Evolutionary conservation across 768 basidiomycete genomes (phyloP).

Genomic region (Pleurotus djamor): DNA sequence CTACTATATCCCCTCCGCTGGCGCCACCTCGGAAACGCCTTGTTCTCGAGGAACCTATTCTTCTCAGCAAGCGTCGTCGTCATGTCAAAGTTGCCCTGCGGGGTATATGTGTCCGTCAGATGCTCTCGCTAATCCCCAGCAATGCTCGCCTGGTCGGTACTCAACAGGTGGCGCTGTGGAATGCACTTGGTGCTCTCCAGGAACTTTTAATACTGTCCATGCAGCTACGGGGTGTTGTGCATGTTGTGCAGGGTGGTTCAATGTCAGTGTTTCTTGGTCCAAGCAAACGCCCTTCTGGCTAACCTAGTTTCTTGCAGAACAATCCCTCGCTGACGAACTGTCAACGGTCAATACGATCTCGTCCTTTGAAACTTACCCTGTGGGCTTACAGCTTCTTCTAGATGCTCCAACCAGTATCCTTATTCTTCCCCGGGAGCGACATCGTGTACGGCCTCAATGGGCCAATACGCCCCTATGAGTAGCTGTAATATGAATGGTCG

Average conservation of each 20-base stretch:
- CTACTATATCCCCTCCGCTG: conserved; percentile 16
- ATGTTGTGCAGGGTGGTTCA: conserved; percentile 24
- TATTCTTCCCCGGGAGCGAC: conserved; percentile 21
- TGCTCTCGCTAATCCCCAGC: conserved; percentile 15
- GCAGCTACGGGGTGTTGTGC: conserved; percentile 21
- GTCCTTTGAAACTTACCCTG: too few species aligned
- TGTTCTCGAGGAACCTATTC: conserved; percentile 17
- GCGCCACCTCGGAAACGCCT: conserved; percentile 15
- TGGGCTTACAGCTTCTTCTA: not conserved
- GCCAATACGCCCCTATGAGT: conserved; percentile 11
- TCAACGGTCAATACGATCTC: conserved; percentile 11
- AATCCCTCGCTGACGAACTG: conserved; percentile 13
- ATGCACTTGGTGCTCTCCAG: conserved; percentile 19
- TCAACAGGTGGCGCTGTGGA: conserved; percentile 16
- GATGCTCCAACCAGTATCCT: conserved; percentile 21
- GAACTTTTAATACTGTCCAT: conserved; percentile 22
- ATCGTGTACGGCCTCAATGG: conserved; percentile 16
- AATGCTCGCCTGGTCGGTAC: conserved; percentile 23
- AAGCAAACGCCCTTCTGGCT: not conserved
- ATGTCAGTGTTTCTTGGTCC: conserved; percentile 12
- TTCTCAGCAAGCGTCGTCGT: conserved; percentile 4
- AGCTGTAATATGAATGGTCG: conserved; percentile 12
- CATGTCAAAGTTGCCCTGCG: conserved; percentile 13
- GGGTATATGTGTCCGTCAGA: conserved; percentile 19
- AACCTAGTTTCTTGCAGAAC: not conserved